Base-by-base conservation (phyloP, 768 basidiomycete species). In the Gloeopeniophorella convolvens region DNA sequence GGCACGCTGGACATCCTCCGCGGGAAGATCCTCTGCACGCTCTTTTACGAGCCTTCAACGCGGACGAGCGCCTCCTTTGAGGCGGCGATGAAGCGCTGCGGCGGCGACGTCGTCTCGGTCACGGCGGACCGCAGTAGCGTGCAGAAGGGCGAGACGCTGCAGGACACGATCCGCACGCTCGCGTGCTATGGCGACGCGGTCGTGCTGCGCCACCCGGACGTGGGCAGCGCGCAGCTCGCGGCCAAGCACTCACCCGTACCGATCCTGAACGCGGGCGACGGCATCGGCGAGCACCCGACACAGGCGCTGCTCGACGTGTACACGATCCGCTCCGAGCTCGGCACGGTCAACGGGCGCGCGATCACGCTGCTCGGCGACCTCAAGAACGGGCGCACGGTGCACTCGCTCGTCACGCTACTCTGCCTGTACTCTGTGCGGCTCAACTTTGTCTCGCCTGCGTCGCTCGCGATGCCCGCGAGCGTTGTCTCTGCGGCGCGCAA, bases 1-100 rank as follows among this genome's bases (percentile, higher is more conserved):
- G 91, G 93, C 2, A 77, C 79, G 1, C 73, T 97, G 48, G 92
- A 98, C 58, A 80, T 96, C 50, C 74, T 98, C 37, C 88, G 85
- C 56, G 95, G 95, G 31, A 89, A 85, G 53, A 84, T 99, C 1
- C 77, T 99, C 5, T 91, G 86, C 63, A 93, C 83, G 18, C 65
- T 94, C 31, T 99, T 99, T 76, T 99, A 92, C 66, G 96, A 99
- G 65, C 89, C 95, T 1, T 96, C 93, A 3, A 99, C 96, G 3
- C 78, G 96, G 28, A 99, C 96, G 3, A 92, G 89, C 55, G 78
- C 87, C 4, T 97, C 95, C 8, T 99, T 99, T 61, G 95, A 99
- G 64, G 86, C 95, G 2, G 96, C 96, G 10, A 99, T 98, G 96
- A 95, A 96, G 67, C 82, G 96, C 42, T 92, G 92, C 61, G 96